These are phyloP conservation scores for Pezicula radicicola DNA, from an alignment of 2,329 filamentous ascomycete genomes.

Conservation along the genomic window DNA sequence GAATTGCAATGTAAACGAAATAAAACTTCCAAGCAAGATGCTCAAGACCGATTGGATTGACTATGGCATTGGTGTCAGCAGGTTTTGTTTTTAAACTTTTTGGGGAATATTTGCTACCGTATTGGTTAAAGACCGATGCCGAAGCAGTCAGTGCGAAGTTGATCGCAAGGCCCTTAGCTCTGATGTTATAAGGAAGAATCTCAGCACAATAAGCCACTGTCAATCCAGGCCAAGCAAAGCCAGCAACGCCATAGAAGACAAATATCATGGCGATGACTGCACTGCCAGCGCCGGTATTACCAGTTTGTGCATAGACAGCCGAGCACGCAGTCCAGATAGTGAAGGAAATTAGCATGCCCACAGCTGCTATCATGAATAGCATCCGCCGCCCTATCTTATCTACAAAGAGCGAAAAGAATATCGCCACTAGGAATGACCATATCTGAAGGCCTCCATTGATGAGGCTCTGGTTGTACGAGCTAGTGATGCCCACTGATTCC, in stretches of 20 bases:
- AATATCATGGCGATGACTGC: conserved; percentile 32
- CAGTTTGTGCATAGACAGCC: conserved; percentile 6
- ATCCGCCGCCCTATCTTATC: conserved; percentile 14
- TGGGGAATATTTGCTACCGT: not conserved
- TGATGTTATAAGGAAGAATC: conserved; percentile 12
- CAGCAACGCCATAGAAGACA: conserved; percentile 28
- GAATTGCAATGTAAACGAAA: conserved; percentile 24
- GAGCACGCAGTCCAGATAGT: conserved; percentile 13
- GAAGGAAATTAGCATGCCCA: conserved; percentile 28
- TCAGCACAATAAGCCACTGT: conserved; percentile 11
- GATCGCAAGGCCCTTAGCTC: conserved; percentile 10
- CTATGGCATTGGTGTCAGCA: not conserved
- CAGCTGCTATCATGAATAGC: conserved; percentile 7
- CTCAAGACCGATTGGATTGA: conserved; percentile 12
- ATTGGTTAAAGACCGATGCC: conserved; percentile 11
- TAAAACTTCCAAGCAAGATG: conserved; percentile 18
- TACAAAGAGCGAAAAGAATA: conserved; percentile 11
- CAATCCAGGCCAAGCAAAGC: conserved; percentile 19
- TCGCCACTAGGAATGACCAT: conserved; percentile 16
- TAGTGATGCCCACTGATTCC: conserved; percentile 6
- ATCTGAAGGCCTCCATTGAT: conserved; percentile 17
- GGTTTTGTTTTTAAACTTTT: not conserved
- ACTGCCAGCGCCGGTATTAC: conserved; percentile 17
- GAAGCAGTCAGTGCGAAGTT: conserved; percentile 16
- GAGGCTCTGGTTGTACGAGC: conserved; percentile 4